Percentiles rank a stretch among this genome's conserved stretches.
phyloP scores from a whole-genome alignment of 441 rosid genomes.

The Syzygium malaccense region DNA sequence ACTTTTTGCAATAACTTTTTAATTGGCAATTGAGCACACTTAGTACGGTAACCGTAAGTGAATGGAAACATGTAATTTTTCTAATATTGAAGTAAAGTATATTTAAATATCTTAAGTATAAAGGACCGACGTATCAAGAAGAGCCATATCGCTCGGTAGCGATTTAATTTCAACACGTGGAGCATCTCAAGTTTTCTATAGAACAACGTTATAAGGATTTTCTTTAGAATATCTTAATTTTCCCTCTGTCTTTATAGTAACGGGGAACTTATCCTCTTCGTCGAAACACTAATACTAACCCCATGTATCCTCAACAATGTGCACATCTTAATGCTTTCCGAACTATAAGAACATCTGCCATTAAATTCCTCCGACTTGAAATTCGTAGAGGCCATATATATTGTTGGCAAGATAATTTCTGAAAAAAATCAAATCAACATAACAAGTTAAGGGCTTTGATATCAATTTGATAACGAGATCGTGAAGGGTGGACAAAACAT shows the following conservation, averaged over 20 bases:
- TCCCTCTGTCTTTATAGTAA: no score
- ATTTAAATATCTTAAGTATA: not conserved
- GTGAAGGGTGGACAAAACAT: no score
- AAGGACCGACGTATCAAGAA: not conserved
- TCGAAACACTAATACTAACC: no score
- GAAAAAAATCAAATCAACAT: not conserved
- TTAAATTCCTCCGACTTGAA: no score
- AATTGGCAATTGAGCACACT: not conserved
- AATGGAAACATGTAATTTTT: not conserved
- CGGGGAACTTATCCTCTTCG: not conserved
- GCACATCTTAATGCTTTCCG: not conserved
- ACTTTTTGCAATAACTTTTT: not conserved
- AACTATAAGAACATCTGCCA: not conserved
- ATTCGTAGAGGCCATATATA: not conserved
- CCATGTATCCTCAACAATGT: no score
- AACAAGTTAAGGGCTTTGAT: no score
- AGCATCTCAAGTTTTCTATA: not conserved
- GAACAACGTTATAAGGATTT: no score
- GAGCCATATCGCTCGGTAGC: not conserved
- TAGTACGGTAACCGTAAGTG: not conserved
- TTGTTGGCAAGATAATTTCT: not conserved
- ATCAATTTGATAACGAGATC: no score
- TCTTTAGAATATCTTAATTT: no score
- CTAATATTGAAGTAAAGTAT: not conserved
- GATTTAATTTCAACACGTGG: not conserved